Conservation (phyloP, 1,284 basidiomycete species). For the Microbotryum violaceum region DNA sequence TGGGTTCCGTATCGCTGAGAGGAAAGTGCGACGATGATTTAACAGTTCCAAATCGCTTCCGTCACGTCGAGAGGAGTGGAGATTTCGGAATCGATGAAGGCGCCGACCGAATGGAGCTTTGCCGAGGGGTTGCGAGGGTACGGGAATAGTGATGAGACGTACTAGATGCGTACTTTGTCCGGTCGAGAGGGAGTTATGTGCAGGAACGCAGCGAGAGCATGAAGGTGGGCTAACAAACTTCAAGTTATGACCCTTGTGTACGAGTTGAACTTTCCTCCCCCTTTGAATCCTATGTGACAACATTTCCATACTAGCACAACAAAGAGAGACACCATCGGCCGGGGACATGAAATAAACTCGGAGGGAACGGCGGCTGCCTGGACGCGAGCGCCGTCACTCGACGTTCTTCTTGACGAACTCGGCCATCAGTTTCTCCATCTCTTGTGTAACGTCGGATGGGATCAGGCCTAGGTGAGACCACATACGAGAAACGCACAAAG, state of each 20-base stretch:
- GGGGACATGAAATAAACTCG: neutral
- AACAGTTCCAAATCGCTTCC: constrained; percentile 87
- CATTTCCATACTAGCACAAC: neutral
- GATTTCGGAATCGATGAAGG: constrained; percentile 70
- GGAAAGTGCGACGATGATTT: neutral
- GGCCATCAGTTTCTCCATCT: constrained; percentile 25
- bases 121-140: constrained; percentile 79
- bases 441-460: constrained; percentile 11
- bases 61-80: constrained; percentile 66
- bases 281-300: neutral
- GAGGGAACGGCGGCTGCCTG: too few relatives aligned
- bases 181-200: neutral
- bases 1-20: neutral
- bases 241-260: neutral
- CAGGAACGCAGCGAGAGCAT: neutral
- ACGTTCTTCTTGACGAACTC: constrained; percentile 30
- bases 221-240: neutral
- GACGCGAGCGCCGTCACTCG: constrained; percentile 5
- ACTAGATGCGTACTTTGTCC: neutral
- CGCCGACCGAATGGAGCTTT: constrained; percentile 81
- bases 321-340: neutral
- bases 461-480: constrained; percentile 9
- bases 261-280: too few relatives aligned
- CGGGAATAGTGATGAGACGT: constrained; percentile 32
- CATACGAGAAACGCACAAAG: neutral